Evolutionary conservation across 495 filamentous ascomycete genomes (phyloP).

Genomic region (Penicillium longicatenatum): DNA sequence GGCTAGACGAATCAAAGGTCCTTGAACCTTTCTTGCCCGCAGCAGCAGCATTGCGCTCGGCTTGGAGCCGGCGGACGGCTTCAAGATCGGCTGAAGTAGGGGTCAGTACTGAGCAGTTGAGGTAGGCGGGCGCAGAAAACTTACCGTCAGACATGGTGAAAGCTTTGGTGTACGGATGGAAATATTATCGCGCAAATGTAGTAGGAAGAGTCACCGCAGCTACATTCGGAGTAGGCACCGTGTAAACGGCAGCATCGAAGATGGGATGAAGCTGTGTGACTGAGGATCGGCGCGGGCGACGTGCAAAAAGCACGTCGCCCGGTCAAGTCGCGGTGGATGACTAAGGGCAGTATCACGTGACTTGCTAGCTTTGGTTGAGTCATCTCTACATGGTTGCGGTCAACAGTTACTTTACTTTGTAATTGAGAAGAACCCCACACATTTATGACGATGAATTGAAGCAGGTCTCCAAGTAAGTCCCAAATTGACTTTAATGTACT

Average conservation of each 20-base stretch:
- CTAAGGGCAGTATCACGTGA: constrained; percentile 13
- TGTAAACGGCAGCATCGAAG: constrained; percentile 33
- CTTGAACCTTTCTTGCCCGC: constrained; percentile 83
- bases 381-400: not conserved
- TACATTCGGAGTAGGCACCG: constrained; percentile 46
- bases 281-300: constrained; percentile 23
- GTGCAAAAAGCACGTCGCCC: constrained; percentile 29
- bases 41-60: constrained; percentile 87
- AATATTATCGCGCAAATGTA: constrained; percentile 31
- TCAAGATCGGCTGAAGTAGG: constrained; percentile 70
- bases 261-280: constrained; percentile 22
- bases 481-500: not conserved
- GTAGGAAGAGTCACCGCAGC: constrained; percentile 32
- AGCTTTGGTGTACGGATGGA: constrained; percentile 23
- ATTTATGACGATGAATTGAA: not conserved
- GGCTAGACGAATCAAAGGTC: constrained; percentile 81
- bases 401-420: too few relatives aligned
- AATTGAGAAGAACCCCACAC: too few relatives aligned
- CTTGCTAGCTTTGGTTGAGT: constrained; percentile 9
- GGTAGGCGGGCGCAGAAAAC: constrained; percentile 23
- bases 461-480: too few relatives aligned
- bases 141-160: constrained; percentile 63
- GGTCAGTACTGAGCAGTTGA: constrained; percentile 29
- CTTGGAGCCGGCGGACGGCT: constrained; percentile 77
- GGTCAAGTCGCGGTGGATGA: constrained; percentile 24